Base-by-base conservation (phyloP, 768 basidiomycete species). In the Tulasnella sp. region DNA sequence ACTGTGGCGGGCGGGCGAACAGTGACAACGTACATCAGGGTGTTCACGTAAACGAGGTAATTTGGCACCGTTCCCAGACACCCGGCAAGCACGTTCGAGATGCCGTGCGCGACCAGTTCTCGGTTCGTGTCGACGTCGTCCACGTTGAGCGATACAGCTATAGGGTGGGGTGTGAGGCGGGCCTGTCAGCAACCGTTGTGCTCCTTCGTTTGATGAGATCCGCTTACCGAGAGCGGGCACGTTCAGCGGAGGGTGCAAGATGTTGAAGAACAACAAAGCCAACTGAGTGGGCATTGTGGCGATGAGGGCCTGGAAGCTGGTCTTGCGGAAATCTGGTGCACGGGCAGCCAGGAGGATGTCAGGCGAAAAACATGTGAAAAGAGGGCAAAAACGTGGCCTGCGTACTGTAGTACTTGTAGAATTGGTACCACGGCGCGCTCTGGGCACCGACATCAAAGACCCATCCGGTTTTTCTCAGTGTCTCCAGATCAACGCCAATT, bases 241-340 rank as follows among this genome's bases (percentile, higher is more conserved):
- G 82, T 98, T 96, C 73, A 96, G 84, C 75, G 94, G 94, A 56
- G 95, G 92, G 83, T 96, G 94, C 68, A 96, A 83, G 76, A 95
- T 88, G 82, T 94, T 95, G 86, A 95, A 95, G 84, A 95, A 95
- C 46, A 95, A 80, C 91, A 99, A 84, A 5, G 97, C 97, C 80
- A 98, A 90, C 83, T 99, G 97, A 1, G 97, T 99, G 4, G 97
- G 97, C 83, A 99, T 86, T 0, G 95, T 97, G 0, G 89, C 86
- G 91, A 92, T 92, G 42, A 99, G 87, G 0, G 92, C 90, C 5
- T 83, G 85, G 86, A 91, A 94, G 27, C 86, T 87, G 19, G 93
- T 90, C 27, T 88, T 87, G 19, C 84, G 83, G 81, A 90, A 89
- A 83, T 96, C 94, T 94, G 82, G 14, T 27, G 44, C 74, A 74